phyloP scores from a whole-genome alignment of 2,329 filamentous ascomycete species.

The Pyricularia sp. region DNA sequence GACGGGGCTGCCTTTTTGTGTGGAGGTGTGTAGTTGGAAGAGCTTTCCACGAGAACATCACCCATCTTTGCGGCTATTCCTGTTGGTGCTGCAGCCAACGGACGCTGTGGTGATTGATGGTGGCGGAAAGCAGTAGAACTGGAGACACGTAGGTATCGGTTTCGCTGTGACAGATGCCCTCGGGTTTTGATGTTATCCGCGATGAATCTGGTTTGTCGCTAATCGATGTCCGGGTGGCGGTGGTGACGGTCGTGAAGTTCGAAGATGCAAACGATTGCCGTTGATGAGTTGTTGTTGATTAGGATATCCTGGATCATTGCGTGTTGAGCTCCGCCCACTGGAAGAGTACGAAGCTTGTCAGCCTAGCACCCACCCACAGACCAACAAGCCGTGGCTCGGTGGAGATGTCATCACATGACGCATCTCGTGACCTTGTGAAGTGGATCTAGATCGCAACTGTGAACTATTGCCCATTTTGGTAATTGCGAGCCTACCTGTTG shows the following conservation, averaged over 20 bases:
- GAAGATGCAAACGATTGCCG: neutral
- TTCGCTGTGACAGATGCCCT: neutral
- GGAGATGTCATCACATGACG: neutral
- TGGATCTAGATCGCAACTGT: neutral
- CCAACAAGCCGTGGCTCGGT: neutral
- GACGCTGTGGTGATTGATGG: neutral
- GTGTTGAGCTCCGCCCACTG: neutral
- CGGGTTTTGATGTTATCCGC: neutral
- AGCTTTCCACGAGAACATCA: conserved; percentile 75
- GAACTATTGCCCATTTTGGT: no score
- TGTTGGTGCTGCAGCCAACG: neutral
- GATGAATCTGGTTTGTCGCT: neutral
- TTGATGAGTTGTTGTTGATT: neutral
- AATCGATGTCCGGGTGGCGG: neutral
- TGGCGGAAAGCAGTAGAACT: neutral
- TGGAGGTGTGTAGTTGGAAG: conserved; percentile 57
- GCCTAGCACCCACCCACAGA: neutral
- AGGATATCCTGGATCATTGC: neutral
- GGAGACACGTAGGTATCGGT: neutral
- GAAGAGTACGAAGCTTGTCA: neutral
- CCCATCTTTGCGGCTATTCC: conserved; percentile 47
- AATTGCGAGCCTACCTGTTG: neutral
- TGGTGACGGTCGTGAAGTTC: neutral
- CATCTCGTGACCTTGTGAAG: neutral
- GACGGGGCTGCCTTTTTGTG: conserved; percentile 69